Percentiles rank a stretch among this genome's conserved stretches.
Conservation (phyloP, 768 basidiomycete species). For the Tylopilus cervinicoccineus region DNA sequence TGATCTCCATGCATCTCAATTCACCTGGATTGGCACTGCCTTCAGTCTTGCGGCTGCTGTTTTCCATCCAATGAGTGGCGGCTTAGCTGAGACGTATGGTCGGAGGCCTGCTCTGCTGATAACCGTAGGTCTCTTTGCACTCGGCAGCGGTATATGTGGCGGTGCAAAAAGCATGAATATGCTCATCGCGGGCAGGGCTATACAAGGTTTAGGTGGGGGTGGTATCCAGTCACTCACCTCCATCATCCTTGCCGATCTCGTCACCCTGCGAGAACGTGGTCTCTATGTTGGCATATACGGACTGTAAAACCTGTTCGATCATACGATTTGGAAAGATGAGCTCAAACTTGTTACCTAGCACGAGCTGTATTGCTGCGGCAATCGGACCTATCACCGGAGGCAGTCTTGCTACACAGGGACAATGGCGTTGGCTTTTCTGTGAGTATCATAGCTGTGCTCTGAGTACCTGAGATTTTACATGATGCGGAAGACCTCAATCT, state of each 20-base stretch:
- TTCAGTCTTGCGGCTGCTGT: conserved; percentile 41
- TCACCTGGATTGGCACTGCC: conserved; percentile 43
- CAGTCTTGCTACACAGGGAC: conserved; percentile 24
- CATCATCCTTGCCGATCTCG: conserved; percentile 44
- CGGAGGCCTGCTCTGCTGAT: conserved; percentile 31
- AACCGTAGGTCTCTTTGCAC: conserved; percentile 33
- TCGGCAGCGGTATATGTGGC: conserved; percentile 43
- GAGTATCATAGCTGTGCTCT: neutral
- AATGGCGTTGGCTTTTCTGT: conserved; percentile 45
- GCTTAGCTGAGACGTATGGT: conserved; percentile 39
- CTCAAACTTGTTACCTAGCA: conserved; percentile 4
- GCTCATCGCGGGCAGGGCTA: conserved; percentile 40
- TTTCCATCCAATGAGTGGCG: conserved; percentile 38
- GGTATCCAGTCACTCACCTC: conserved; percentile 35
- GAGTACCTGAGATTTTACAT: neutral
- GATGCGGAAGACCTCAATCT: conserved; percentile 36
- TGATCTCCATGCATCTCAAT: conserved; percentile 35
- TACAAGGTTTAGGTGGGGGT: conserved; percentile 42
- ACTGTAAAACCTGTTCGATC: conserved; percentile 21
- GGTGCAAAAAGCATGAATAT: conserved; percentile 38
- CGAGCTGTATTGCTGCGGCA: conserved; percentile 35
- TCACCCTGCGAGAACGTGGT: conserved; percentile 44
- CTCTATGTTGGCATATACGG: conserved; percentile 35
- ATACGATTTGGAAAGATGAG: neutral
- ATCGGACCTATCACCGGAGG: conserved; percentile 38